These are phyloP conservation scores for Nothopassalora personata DNA, from an alignment of 2,329 filamentous ascomycete species.

Conservation along the genomic window DNA sequence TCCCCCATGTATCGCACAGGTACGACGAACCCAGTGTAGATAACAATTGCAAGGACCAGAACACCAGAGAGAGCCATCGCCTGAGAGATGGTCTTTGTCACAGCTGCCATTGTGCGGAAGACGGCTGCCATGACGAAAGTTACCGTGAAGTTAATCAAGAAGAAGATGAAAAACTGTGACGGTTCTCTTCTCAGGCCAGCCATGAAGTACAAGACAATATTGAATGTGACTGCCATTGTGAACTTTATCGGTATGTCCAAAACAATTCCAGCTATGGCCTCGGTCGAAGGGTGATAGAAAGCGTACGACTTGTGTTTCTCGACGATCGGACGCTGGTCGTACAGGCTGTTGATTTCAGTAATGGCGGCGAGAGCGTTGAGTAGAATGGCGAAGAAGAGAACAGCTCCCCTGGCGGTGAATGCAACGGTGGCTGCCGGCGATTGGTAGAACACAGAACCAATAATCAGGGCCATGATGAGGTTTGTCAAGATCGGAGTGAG, in stretches of 20 bases:
- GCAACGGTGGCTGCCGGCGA: conserved; percentile 46
- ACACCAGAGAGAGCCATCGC: conserved; percentile 55
- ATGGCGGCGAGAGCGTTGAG: conserved; percentile 56
- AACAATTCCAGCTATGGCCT: conserved; percentile 52
- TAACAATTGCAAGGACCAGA: conserved; percentile 52
- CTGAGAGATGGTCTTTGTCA: conserved; percentile 57
- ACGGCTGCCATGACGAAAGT: conserved; percentile 53
- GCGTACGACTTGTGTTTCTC: conserved; percentile 45
- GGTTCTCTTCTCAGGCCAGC: conserved; percentile 39
- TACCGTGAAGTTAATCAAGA: conserved; percentile 56
- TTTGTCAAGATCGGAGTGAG: conserved; percentile 45
- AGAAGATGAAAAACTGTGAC: conserved; percentile 57
- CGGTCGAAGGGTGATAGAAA: conserved; percentile 36
- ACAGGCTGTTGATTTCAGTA: conserved; percentile 62
- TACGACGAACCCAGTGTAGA: conserved; percentile 53
- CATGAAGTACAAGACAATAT: conserved; percentile 56
- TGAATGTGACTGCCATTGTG: conserved; percentile 46
- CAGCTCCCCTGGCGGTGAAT: conserved; percentile 52
- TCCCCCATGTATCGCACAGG: conserved; percentile 38
- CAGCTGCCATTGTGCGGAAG: conserved; percentile 55
- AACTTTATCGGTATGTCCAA: conserved; percentile 57
- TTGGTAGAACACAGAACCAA: conserved; percentile 57
- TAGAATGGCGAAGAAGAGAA: conserved; percentile 57
- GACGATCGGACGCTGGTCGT: conserved; percentile 44
- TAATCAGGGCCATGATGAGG: conserved; percentile 54